These are phyloP conservation scores for Trametes cinnabarina DNA, from an alignment of 768 basidiomycete species.

Conservation along the genomic window DNA sequence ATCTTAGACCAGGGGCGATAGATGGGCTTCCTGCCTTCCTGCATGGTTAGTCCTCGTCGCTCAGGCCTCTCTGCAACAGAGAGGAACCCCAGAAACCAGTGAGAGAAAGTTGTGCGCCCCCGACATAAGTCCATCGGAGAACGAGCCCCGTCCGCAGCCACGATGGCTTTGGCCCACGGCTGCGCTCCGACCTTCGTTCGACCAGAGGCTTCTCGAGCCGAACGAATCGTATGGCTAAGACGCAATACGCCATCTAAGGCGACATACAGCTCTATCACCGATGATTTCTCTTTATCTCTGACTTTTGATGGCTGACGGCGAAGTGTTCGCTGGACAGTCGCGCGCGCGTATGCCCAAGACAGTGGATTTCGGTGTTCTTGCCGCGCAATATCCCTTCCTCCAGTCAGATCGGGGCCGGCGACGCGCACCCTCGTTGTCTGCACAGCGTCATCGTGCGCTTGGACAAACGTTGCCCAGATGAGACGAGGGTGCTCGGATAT, in stretches of 20 bases:
- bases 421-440: conserved; percentile 7
- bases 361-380: not conserved
- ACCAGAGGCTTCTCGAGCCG: conserved; percentile 2
- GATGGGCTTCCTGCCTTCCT: not conserved
- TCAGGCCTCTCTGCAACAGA: not conserved
- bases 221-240: not conserved
- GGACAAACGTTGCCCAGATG: conserved; percentile 1
- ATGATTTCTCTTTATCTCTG: too few species aligned
- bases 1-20: conserved; percentile 9
- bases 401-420: conserved; percentile 15
- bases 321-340: not conserved
- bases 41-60: not conserved
- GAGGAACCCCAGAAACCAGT: conserved; percentile 4
- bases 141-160: not conserved
- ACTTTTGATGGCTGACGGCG: too few species aligned
- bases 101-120: conserved; percentile 15
- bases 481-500: conserved; percentile 6
- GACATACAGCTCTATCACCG: conserved; percentile 6
- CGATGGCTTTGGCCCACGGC: not conserved
- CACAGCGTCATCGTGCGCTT: conserved; percentile 16
- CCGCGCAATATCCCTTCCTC: conserved; percentile 20
- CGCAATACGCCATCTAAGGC: not conserved
- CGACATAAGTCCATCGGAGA: conserved; percentile 16
- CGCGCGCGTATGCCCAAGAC: not conserved
- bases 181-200: not conserved